Conservation (phyloP, 495 filamentous ascomycete species). For the Aspergillus sclerotioniger region DNA sequence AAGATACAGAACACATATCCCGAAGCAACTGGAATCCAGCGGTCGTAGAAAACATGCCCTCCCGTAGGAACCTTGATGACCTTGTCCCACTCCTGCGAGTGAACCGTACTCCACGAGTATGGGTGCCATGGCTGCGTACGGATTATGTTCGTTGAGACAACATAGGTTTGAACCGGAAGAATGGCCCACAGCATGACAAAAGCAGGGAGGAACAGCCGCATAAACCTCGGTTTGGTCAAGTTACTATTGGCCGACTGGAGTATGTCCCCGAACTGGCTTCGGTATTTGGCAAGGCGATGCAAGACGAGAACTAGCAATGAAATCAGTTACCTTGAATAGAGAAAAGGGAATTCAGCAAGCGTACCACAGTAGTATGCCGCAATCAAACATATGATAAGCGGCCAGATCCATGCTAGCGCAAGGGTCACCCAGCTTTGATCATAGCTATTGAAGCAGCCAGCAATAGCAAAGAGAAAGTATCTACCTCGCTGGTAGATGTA, state of each 20-base stretch:
- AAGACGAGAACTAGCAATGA: slow-evolving; percentile 54
- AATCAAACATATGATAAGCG: slow-evolving; percentile 60
- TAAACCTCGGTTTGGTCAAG: slow-evolving; percentile 64
- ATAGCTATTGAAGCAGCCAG: slow-evolving; percentile 66
- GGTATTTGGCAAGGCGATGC: slow-evolving; percentile 65
- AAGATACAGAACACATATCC: slow-evolving; percentile 66
- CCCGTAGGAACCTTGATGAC: slow-evolving; percentile 62
- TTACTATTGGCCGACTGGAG: slow-evolving; percentile 55
- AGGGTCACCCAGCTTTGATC: slow-evolving; percentile 71
- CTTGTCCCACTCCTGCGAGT: slow-evolving; percentile 54
- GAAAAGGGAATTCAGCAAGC: slow-evolving; percentile 24
- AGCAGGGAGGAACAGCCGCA: slow-evolving; percentile 77
- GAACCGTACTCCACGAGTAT: slow-evolving; percentile 56
- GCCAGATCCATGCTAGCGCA: slow-evolving; percentile 65
- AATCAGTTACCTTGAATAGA: neutral
- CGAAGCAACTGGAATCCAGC: slow-evolving; percentile 64
- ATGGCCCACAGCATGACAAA: slow-evolving; percentile 63
- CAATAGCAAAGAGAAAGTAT: slow-evolving; percentile 70
- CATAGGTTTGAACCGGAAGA: slow-evolving; percentile 60
- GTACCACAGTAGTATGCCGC: slow-evolving; percentile 71
- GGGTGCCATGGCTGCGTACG: slow-evolving; percentile 34
- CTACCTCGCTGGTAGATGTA: slow-evolving; percentile 67
- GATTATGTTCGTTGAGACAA: slow-evolving; percentile 56
- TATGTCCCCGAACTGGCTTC: slow-evolving; percentile 57
- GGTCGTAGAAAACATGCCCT: slow-evolving; percentile 55